Evolutionary conservation across 1,284 basidiomycete genomes (phyloP).

Genomic region (Rhizoctonia solani): DNA sequence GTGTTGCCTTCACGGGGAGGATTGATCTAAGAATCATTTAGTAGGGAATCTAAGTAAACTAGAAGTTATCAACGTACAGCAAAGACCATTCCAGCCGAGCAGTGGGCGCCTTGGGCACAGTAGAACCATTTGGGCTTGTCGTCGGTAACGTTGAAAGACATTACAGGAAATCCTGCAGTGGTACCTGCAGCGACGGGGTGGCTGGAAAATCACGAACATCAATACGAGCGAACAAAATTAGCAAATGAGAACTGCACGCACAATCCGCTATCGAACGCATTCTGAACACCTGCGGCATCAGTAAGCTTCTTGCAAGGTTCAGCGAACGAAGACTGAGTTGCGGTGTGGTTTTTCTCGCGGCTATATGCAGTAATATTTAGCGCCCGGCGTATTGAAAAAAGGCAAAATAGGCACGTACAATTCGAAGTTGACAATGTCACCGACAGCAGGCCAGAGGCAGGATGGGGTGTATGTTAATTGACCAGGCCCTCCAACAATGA

Average conservation of each 20-base stretch:
- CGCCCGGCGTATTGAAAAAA: slow-evolving; percentile 6
- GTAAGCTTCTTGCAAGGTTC: slow-evolving; percentile 39
- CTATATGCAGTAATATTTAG: slow-evolving; percentile 37
- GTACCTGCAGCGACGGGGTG: slow-evolving; percentile 35
- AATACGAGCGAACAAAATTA: not conserved
- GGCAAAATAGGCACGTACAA: slow-evolving; percentile 2
- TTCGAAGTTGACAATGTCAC: slow-evolving; percentile 24
- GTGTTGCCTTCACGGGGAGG: slow-evolving; percentile 43
- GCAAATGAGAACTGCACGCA: not conserved
- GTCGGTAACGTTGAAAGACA: slow-evolving; percentile 42
- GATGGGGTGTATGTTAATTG: slow-evolving; percentile 36
- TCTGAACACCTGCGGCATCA: slow-evolving; percentile 31
- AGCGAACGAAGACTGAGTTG: slow-evolving; percentile 44
- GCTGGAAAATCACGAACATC: slow-evolving; percentile 14
- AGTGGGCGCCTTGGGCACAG: slow-evolving; percentile 42
- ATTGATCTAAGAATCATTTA: slow-evolving; percentile 41
- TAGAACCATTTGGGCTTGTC: slow-evolving; percentile 45
- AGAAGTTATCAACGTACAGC: slow-evolving; percentile 24
- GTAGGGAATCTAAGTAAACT: not conserved
- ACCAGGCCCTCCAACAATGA: slow-evolving; percentile 38
- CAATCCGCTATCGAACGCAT: slow-evolving; percentile 36
- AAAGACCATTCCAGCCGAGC: slow-evolving; percentile 45
- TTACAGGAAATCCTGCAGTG: slow-evolving; percentile 39
- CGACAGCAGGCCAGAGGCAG: slow-evolving; percentile 24
- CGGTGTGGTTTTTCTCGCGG: slow-evolving; percentile 42